These are phyloP conservation scores for Malassezia dermatis DNA, from an alignment of 1,284 basidiomycete species.

Conservation along the genomic window DNA sequence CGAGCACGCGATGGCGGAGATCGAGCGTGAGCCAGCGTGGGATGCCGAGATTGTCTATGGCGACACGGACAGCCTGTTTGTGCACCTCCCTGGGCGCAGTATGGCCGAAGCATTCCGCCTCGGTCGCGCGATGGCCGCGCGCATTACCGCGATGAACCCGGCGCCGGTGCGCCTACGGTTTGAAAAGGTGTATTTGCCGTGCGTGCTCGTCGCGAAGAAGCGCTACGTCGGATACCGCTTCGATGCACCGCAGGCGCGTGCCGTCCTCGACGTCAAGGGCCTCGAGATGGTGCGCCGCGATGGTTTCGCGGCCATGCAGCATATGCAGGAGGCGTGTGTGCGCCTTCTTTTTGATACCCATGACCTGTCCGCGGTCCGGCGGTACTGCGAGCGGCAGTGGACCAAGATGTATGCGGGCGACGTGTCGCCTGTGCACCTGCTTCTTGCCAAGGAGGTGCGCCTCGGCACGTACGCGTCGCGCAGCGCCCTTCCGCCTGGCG, in stretches of 20 bases:
- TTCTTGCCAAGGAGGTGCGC: slow-evolving; percentile 84
- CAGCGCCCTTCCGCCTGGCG: slow-evolving; percentile 82
- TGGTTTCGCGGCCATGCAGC: slow-evolving; percentile 41
- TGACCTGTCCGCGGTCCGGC: slow-evolving; percentile 77
- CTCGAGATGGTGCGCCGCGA: slow-evolving; percentile 93
- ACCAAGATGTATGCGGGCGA: slow-evolving; percentile 68
- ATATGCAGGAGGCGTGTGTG: slow-evolving; percentile 42
- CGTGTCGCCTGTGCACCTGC: slow-evolving; percentile 76
- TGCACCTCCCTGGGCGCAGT: slow-evolving; percentile 75
- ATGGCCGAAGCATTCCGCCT: slow-evolving; percentile 87
- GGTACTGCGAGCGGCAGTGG: slow-evolving; percentile 78
- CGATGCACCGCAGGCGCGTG: slow-evolving; percentile 66
- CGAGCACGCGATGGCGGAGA: slow-evolving; percentile 79
- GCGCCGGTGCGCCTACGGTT: slow-evolving; percentile 89
- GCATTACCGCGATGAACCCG: slow-evolving; percentile 75
- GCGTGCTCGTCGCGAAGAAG: slow-evolving; percentile 88
- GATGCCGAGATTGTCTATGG: slow-evolving; percentile 87
- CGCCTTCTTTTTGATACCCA: slow-evolving; percentile 69
- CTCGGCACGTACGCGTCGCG: slow-evolving; percentile 54
- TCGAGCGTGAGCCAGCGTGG: slow-evolving; percentile 65
- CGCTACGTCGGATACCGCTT: slow-evolving; percentile 93
- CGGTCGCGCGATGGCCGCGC: slow-evolving; percentile 80
- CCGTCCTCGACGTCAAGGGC: slow-evolving; percentile 87
- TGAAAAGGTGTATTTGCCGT: slow-evolving; percentile 93
- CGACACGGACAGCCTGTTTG: slow-evolving; percentile 93